Conservation (phyloP, 768 basidiomycete species). For the Lactifluus pinguis region DNA sequence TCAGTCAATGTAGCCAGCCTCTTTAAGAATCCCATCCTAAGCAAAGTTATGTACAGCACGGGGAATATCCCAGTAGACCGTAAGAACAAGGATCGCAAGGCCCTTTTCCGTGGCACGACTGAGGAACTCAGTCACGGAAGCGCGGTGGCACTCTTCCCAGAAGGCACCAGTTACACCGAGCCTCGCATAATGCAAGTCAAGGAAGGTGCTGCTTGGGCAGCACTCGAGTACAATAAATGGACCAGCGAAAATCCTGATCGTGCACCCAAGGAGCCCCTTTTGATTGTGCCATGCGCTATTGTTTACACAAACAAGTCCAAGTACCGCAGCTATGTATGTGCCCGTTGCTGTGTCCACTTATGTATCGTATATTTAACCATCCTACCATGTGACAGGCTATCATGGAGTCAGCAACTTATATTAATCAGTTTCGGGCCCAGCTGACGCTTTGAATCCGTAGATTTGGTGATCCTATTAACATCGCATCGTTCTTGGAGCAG, state of each 20-base stretch:
- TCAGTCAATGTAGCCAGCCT: slow-evolving; percentile 41
- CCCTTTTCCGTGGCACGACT: slow-evolving; percentile 82
- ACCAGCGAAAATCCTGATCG: slow-evolving; percentile 45
- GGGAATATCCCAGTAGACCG: slow-evolving; percentile 99
- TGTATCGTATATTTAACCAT: background rate
- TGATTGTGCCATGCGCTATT: slow-evolving; percentile 77
- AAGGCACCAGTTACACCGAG: slow-evolving; percentile 90
- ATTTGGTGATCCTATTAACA: slow-evolving; percentile 72
- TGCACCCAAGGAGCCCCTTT: slow-evolving; percentile 35
- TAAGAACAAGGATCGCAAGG: slow-evolving; percentile 85
- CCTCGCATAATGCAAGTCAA: slow-evolving; percentile 88
- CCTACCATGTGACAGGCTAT: slow-evolving; percentile 41
- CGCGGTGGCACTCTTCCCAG: slow-evolving; percentile 89
- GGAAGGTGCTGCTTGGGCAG: slow-evolving; percentile 92
- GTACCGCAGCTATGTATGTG: slow-evolving; percentile 79
- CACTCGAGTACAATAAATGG: slow-evolving; percentile 87
- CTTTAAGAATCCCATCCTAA: slow-evolving; percentile 68
- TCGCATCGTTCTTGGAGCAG: slow-evolving; percentile 65
- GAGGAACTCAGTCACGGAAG: slow-evolving; percentile 72
- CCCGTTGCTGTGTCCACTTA: background rate
- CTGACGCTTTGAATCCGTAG: slow-evolving; percentile 32
- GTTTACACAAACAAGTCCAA: slow-evolving; percentile 95
- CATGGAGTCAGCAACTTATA: slow-evolving; percentile 48
- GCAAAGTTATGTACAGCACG: slow-evolving; percentile 71
- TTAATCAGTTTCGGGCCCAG: background rate